These are phyloP conservation scores for Aspergillus udagawae DNA, from an alignment of 2,329 filamentous ascomycete genomes.

Conservation along the genomic window DNA sequence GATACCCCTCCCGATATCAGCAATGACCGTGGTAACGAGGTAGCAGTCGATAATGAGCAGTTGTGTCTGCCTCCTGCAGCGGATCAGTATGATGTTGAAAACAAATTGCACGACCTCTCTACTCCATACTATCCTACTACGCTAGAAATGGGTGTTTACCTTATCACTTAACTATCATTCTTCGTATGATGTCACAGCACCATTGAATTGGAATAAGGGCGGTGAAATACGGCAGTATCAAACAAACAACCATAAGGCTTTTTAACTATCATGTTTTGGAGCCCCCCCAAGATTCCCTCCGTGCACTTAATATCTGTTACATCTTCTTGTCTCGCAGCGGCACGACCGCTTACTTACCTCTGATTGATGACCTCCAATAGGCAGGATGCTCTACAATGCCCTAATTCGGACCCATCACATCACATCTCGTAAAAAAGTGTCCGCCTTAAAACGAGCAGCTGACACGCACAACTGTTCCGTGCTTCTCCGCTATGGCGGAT, in stretches of 20 bases:
- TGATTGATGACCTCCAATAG: not conserved
- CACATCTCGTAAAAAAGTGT: slow-evolving; percentile 71
- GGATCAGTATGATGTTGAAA: no score
- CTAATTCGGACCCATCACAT: slow-evolving; percentile 78
- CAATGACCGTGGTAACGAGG: not conserved
- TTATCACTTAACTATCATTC: no score
- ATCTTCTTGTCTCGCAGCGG: not conserved
- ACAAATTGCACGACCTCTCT: no score
- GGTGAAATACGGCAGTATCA: not conserved
- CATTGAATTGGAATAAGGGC: no score
- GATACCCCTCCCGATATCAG: not conserved
- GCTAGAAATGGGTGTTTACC: no score
- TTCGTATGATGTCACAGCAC: not conserved
- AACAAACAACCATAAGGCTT: not conserved
- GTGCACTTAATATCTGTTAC: no score
- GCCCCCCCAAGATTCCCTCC: not conserved
- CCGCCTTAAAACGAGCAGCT: slow-evolving; percentile 61
- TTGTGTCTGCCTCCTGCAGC: no score
- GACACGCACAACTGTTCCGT: slow-evolving; percentile 58
- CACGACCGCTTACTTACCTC: not conserved
- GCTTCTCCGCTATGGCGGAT: slow-evolving; percentile 63
- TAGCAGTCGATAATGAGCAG: not conserved
- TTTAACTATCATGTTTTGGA: not conserved
- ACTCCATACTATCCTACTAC: no score
- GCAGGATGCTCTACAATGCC: slow-evolving; percentile 46